A percentile compares a stretch with the other conserved stretches of the same genome.
Evolutionary conservation across 371 early-diverging fungal genomes (phyloP).

Genomic region (Choanephora cucurbitarum): DNA sequence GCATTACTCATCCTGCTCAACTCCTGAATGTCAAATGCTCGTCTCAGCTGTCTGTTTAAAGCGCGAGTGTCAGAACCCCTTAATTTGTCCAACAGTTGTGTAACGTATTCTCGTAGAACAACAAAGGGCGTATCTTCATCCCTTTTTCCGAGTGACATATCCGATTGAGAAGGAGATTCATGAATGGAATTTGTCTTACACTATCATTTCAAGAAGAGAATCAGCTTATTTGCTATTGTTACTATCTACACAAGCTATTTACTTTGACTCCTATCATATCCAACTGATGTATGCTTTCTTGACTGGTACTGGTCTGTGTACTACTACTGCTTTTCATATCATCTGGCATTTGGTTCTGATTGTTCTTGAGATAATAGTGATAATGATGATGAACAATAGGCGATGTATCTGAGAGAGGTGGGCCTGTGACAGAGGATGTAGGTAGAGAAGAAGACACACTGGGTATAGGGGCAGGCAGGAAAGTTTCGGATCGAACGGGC

Average conservation of each 20-base stretch:
- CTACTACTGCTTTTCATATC: not conserved
- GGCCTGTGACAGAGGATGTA: not conserved
- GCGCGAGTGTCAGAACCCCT: conserved; percentile 57
- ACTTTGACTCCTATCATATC: not conserved
- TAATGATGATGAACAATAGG: conserved; percentile 47
- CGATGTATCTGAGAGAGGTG: conserved; percentile 9
- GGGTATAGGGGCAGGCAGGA: conserved; percentile 9
- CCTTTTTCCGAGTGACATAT: conserved; percentile 6
- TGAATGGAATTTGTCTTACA: not conserved
- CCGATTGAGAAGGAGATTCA: conserved; percentile 8
- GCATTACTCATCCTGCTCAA: conserved; percentile 73
- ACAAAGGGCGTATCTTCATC: conserved; percentile 10
- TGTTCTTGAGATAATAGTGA: conserved; percentile 36
- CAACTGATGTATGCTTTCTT: not conserved
- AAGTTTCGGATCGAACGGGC: conserved; percentile 2
- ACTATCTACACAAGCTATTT: not conserved
- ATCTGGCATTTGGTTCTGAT: conserved; percentile 2
- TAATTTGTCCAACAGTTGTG: conserved; percentile 46
- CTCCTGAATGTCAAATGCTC: conserved; percentile 73
- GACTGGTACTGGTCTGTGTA: not conserved
- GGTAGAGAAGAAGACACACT: conserved; percentile 25
- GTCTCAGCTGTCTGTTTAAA: conserved; percentile 56
- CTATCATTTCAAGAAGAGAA: too few relatives aligned
- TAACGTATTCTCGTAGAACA: conserved; percentile 20
- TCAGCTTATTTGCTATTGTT: too few relatives aligned